Percentiles rank a stretch among this genome's conserved stretches.
phyloP scores from a whole-genome alignment of 768 basidiomycete genomes.

The Leccinum subgranulosum region DNA sequence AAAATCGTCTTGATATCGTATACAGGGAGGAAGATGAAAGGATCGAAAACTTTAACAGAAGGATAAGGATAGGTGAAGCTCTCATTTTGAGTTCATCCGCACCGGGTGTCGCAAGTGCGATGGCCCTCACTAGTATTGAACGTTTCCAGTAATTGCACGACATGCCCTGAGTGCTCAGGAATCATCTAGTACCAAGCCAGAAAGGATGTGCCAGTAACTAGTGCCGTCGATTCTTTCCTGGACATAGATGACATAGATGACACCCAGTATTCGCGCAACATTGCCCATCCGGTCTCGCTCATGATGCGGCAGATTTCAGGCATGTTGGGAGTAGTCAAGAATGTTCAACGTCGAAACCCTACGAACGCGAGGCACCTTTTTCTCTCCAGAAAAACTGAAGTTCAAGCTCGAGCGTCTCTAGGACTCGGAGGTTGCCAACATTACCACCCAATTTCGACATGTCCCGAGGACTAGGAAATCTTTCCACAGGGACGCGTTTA shows the following conservation, averaged over 20 bases:
- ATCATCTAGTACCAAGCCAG: conserved; percentile 35
- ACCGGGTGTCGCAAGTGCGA: too few relatives aligned
- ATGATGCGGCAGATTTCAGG: too few relatives aligned
- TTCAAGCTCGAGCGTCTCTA: not conserved
- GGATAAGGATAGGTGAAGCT: conserved; percentile 10
- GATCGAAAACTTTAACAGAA: conserved; percentile 28
- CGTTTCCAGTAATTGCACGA: conserved; percentile 14
- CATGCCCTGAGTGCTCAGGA: not conserved
- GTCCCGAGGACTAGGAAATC: not conserved
- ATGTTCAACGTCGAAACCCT: too few relatives aligned
- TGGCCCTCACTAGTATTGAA: not conserved
- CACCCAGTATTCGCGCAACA: conserved; percentile 20
- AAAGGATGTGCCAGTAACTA: conserved; percentile 59
- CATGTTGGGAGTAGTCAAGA: too few relatives aligned
- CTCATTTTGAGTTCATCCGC: not conserved
- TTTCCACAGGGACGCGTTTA: not conserved
- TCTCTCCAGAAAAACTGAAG: not conserved
- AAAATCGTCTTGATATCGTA: conserved; percentile 29
- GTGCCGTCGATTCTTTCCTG: conserved; percentile 55
- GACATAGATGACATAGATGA: conserved; percentile 73
- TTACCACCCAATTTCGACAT: not conserved
- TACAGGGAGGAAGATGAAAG: conserved; percentile 34
- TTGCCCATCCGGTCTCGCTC: too few relatives aligned
- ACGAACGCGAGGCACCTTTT: too few relatives aligned
- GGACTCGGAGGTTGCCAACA: not conserved